phyloP scores from a whole-genome alignment of 331 rosid genomes.

The Malus hybrid region DNA sequence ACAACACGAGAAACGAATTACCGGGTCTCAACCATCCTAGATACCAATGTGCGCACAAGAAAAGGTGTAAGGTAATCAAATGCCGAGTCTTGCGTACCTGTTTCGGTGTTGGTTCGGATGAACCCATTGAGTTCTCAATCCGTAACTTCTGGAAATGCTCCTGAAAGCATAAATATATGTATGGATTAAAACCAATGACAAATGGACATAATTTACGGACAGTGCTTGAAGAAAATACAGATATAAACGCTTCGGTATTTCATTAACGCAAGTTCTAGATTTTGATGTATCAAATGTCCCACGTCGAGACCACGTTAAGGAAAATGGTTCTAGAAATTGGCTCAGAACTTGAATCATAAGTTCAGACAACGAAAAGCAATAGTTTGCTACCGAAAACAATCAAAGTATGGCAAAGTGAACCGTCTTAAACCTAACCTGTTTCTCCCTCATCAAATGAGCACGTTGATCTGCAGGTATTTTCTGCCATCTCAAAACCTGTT shows the following conservation, averaged over 20 bases:
- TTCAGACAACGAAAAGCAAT: no score
- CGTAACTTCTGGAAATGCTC: constrained; percentile 68
- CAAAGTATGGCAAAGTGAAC: background rate
- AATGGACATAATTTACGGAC: background rate
- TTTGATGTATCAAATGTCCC: no score
- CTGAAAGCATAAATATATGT: constrained; percentile 32
- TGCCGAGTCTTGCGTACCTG: constrained; percentile 39
- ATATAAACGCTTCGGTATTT: no score
- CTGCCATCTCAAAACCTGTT: constrained; percentile 85
- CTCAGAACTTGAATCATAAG: no score
- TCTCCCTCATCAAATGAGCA: constrained; percentile 80
- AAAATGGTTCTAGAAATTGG: no score
- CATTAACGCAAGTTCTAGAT: no score
- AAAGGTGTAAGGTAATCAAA: no score
- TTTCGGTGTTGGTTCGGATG: constrained; percentile 65
- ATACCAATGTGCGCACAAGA: background rate
- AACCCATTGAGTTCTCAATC: constrained; percentile 81
- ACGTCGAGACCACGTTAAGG: no score
- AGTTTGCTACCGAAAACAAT: no score
- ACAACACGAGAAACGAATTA: background rate
- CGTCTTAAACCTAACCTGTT: constrained; percentile 53
- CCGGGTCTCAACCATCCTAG: background rate
- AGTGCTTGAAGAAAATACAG: background rate
- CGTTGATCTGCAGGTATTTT: constrained; percentile 89
- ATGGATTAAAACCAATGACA: background rate